phyloP scores from a whole-genome alignment of 2,329 filamentous ascomycete genomes.

The Neonectria ditissima region DNA sequence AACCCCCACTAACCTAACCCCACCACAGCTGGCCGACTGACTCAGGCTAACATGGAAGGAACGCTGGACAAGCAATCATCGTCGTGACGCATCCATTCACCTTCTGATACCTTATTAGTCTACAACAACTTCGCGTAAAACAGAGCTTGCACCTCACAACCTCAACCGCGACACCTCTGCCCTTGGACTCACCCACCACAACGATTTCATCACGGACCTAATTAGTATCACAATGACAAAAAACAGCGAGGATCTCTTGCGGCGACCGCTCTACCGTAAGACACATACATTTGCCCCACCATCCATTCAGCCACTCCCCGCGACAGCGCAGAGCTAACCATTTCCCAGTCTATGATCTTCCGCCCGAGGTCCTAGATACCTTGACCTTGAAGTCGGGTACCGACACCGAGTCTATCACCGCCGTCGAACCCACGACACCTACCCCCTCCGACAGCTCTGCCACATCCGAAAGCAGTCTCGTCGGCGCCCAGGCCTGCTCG shows the following conservation, averaged over 20 bases:
- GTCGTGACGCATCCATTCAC: slow-evolving; percentile 34
- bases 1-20: neutral
- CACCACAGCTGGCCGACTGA: slow-evolving; percentile 12
- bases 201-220: neutral
- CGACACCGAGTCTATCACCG: slow-evolving; percentile 40
- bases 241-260: slow-evolving; percentile 59
- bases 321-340: slow-evolving; percentile 31
- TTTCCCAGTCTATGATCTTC: slow-evolving; percentile 81
- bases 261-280: slow-evolving; percentile 65
- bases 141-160: slow-evolving; percentile 33
- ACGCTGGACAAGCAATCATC: slow-evolving; percentile 15
- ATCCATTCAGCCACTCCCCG: slow-evolving; percentile 21
- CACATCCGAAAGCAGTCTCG: slow-evolving; percentile 54
- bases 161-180: neutral
- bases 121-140: slow-evolving; percentile 19
- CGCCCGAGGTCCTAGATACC: slow-evolving; percentile 76
- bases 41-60: slow-evolving; percentile 8
- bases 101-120: neutral
- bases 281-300: slow-evolving; percentile 9
- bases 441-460: slow-evolving; percentile 39
- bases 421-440: slow-evolving; percentile 40
- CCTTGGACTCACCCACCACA: neutral
- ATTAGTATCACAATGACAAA: slow-evolving; percentile 49
- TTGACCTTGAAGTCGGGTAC: slow-evolving; percentile 63
- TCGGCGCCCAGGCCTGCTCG: slow-evolving; percentile 80